Percentiles rank a stretch among this genome's conserved stretches.
These are phyloP conservation scores for Leccinum pallidistipes DNA, from an alignment of 1,284 basidiomycete species.

Conservation along the genomic window DNA sequence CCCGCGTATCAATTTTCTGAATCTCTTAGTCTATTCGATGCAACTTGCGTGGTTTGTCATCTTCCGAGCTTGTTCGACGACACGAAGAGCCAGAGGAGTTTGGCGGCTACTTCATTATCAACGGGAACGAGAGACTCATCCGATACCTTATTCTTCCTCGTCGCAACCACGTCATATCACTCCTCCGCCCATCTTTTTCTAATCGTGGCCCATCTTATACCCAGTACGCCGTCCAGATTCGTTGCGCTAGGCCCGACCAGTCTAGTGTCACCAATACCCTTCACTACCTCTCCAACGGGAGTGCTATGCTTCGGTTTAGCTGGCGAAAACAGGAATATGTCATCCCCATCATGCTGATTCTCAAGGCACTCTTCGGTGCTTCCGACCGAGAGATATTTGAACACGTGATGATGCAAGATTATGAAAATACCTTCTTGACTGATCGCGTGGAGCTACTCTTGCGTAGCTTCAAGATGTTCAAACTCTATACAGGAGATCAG, in stretches of 20 bases:
- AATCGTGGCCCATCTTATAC: constrained; percentile 97
- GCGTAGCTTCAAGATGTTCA: constrained; percentile 94
- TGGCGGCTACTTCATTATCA: constrained; percentile 98
- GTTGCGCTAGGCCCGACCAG: constrained; percentile 91
- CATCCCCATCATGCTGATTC: constrained; percentile 94
- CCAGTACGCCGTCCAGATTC: constrained; percentile 92
- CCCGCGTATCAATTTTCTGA: background rate
- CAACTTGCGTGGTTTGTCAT: constrained; percentile 84
- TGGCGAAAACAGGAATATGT: constrained; percentile 99
- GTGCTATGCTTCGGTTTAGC: constrained; percentile 92
- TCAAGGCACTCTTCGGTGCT: constrained; percentile 94
- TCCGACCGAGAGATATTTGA: constrained; percentile 98
- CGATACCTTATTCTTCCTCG: constrained; percentile 93
- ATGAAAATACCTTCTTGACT: constrained; percentile 96
- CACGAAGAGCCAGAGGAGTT: constrained; percentile 99
- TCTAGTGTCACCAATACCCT: constrained; percentile 93
- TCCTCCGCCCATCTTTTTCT: constrained; percentile 83
- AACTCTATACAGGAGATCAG: constrained; percentile 86
- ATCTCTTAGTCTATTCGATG: constrained; percentile 84
- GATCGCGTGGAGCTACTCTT: constrained; percentile 98
- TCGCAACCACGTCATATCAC: constrained; percentile 87
- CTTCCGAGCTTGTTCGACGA: constrained; percentile 83
- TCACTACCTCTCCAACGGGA: constrained; percentile 97
- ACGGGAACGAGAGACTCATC: constrained; percentile 98
- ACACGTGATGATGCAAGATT: constrained; percentile 96